Conservation (phyloP, 2,329 filamentous ascomycete species). For the Ophiosphaerella korrae region DNA sequence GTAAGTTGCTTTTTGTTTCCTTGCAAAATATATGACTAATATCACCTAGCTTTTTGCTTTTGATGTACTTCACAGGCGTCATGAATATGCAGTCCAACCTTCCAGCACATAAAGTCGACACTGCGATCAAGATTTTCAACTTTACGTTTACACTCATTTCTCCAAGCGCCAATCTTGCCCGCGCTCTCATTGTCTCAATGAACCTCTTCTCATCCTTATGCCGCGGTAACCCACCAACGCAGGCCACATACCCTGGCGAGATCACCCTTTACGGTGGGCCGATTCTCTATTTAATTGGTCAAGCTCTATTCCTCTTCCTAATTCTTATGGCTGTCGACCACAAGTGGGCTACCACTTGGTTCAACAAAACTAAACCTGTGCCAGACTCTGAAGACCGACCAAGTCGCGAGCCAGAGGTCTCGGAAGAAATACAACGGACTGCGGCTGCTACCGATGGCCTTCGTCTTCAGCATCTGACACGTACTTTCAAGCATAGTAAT, state of each 20-base stretch:
- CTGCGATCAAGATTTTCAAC: constrained; percentile 67
- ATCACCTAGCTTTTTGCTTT: constrained; percentile 46
- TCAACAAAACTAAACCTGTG: constrained; percentile 34
- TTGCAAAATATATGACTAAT: background rate
- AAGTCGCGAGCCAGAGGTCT: constrained; percentile 53
- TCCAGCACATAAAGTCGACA: constrained; percentile 14
- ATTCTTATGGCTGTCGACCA: constrained; percentile 78
- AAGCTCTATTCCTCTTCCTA: constrained; percentile 70
- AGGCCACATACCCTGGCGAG: constrained; percentile 69
- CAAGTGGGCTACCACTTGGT: constrained; percentile 55
- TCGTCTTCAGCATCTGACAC: constrained; percentile 76
- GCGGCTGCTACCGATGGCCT: constrained; percentile 73
- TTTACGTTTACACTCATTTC: constrained; percentile 74
- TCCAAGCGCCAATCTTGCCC: constrained; percentile 73
- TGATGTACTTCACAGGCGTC: constrained; percentile 49
- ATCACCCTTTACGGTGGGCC: constrained; percentile 78
- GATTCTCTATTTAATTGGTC: constrained; percentile 77
- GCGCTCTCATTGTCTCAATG: constrained; percentile 74
- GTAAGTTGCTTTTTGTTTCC: constrained; percentile 24
- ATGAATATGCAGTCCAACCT: constrained; percentile 21
- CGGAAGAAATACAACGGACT: constrained; percentile 67
- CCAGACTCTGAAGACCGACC: constrained; percentile 48
- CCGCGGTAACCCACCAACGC: constrained; percentile 61
- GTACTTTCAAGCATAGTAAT: constrained; percentile 64
- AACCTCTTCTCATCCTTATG: constrained; percentile 83